Percentiles rank a stretch among this genome's conserved stretches.
Evolutionary conservation across 768 basidiomycete species (phyloP).

Genomic region (Mycena vitilis): DNA sequence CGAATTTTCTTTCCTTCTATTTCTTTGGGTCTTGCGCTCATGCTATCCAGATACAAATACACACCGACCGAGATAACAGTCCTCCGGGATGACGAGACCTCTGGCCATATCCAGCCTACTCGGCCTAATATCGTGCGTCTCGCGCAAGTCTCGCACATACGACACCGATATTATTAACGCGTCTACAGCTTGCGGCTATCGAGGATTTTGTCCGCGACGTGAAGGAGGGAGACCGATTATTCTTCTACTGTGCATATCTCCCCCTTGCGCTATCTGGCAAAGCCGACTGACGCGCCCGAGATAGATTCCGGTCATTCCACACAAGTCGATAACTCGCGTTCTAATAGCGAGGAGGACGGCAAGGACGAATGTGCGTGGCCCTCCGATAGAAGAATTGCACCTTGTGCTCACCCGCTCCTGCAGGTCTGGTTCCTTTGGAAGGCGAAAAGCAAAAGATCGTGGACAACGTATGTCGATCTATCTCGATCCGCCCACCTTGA

Average conservation of each 20-base stretch:
- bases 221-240: slow-evolving; percentile 35
- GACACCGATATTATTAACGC: neutral
- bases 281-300: neutral
- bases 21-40: neutral
- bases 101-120: slow-evolving; percentile 51
- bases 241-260: slow-evolving; percentile 39
- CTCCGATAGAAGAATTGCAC: too few relatives aligned
- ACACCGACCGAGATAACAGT: slow-evolving; percentile 45
- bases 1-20: neutral
- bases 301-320: slow-evolving; percentile 34
- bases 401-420: neutral
- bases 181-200: slow-evolving; percentile 54
- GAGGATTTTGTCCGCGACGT: slow-evolving; percentile 50
- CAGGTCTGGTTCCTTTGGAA: slow-evolving; percentile 29
- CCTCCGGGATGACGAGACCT: slow-evolving; percentile 55
- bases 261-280: neutral
- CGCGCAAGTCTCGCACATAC: neutral
- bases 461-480: slow-evolving; percentile 26
- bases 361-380: slow-evolving; percentile 32
- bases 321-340: slow-evolving; percentile 5
- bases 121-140: slow-evolving; percentile 57
- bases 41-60: slow-evolving; percentile 9
- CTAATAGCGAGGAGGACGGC: slow-evolving; percentile 31
- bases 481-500: neutral
- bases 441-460: slow-evolving; percentile 18